Evolutionary conservation across 1,284 basidiomycete species (phyloP).

Genomic region (Ustilago trichophora): DNA sequence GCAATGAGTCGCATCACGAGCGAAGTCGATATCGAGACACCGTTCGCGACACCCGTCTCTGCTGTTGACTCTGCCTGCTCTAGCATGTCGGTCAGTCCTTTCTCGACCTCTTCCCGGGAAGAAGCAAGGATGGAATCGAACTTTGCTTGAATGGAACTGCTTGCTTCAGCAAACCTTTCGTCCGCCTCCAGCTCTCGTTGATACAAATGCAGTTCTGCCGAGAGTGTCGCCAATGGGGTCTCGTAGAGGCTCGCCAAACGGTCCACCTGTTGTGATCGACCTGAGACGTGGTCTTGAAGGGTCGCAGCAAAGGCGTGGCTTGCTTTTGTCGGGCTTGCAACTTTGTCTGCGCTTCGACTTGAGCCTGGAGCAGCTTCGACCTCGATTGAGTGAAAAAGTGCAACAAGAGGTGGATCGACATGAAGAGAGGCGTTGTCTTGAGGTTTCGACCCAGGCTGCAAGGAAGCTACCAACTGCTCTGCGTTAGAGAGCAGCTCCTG

Average conservation of each 20-base stretch:
- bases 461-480: not conserved
- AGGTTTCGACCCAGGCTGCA: not conserved
- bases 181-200: conserved; percentile 18
- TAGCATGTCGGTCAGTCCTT: conserved; percentile 7
- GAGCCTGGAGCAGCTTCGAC: not conserved
- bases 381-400: conserved; percentile 17
- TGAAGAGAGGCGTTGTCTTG: not conserved
- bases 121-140: conserved; percentile 13
- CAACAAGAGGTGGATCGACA: no score
- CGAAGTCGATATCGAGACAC: not conserved
- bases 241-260: conserved; percentile 28
- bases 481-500: conserved; percentile 15
- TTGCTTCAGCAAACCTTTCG: conserved; percentile 9
- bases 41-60: not conserved
- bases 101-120: conserved; percentile 18
- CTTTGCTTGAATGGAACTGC: conserved; percentile 9
- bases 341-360: not conserved
- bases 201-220: conserved; percentile 15
- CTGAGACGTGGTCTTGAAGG: conserved; percentile 22
- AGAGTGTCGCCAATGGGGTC: conserved; percentile 7
- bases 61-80: conserved; percentile 11
- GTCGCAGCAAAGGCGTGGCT: conserved; percentile 10
- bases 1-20: conserved; percentile 22
- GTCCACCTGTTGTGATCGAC: conserved; percentile 25
- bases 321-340: not conserved